A percentile compares a stretch with the other conserved stretches of the same genome.
Conservation (phyloP, 257 asterid genomes). For the Paraleonurus japonicus region DNA sequence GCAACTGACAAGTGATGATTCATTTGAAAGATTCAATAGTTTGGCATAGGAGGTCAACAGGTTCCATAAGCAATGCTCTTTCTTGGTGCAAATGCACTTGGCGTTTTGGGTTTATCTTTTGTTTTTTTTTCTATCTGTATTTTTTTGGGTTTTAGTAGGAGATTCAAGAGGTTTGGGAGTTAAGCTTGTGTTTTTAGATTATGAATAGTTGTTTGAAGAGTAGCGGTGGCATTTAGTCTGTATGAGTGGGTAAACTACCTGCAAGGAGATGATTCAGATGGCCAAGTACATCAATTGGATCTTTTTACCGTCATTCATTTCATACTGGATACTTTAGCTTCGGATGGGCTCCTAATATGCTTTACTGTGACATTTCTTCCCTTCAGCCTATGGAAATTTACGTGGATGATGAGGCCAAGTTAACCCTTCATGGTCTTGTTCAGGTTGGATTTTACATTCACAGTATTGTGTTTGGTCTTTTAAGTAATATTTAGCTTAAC, state of each 20-base stretch:
- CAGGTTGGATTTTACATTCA: slow-evolving; percentile 48
- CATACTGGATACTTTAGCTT: slow-evolving; percentile 61
- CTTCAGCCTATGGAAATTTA: slow-evolving; percentile 99
- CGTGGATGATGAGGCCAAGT: slow-evolving; percentile 93
- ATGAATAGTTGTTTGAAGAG: slow-evolving; percentile 22
- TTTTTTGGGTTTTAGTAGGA: slow-evolving; percentile 3
- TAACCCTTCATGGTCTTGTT: slow-evolving; percentile 97
- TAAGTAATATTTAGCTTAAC: neutral
- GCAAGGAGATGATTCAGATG: slow-evolving; percentile 51
- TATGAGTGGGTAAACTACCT: slow-evolving; percentile 33
- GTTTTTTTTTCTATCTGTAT: neutral
- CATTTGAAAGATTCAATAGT: slow-evolving; percentile 25
- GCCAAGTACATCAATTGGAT: slow-evolving; percentile 43
- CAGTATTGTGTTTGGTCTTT: neutral
- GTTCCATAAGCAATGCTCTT: slow-evolving; percentile 11
- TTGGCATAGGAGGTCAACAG: slow-evolving; percentile 19
- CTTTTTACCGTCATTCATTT: slow-evolving; percentile 54
- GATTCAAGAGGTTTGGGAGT: slow-evolving; percentile 10
- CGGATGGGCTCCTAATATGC: slow-evolving; percentile 74
- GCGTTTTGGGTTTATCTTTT: slow-evolving; percentile 9
- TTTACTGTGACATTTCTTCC: slow-evolving; percentile 76
- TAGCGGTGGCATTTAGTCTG: slow-evolving; percentile 29
- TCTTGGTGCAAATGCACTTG: slow-evolving; percentile 16
- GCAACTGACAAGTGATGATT: slow-evolving; percentile 28
- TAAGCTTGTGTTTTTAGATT: slow-evolving; percentile 12